Conservation (phyloP, 2,329 filamentous ascomycete genomes). For the Metarhizium sp. region DNA sequence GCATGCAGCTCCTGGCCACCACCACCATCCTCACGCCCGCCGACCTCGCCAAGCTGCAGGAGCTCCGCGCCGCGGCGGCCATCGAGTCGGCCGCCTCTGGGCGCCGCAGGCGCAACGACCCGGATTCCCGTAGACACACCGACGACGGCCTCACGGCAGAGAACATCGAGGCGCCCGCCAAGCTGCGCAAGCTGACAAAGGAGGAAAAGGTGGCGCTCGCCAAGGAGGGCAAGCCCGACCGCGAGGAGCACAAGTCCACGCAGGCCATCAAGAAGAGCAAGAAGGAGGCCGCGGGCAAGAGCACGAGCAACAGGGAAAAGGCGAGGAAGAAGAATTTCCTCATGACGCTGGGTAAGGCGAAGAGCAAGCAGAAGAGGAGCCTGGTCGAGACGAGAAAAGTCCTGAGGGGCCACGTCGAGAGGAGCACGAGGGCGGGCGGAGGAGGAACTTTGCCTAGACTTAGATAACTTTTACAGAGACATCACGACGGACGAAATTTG, state of each 20-base stretch:
- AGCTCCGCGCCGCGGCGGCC: slow-evolving; percentile 67
- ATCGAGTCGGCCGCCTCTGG: slow-evolving; percentile 53
- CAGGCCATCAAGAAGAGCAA: slow-evolving; percentile 77
- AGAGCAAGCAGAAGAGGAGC: slow-evolving; percentile 90
- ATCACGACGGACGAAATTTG: too few species aligned
- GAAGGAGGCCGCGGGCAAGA: slow-evolving; percentile 86
- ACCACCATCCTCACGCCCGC: slow-evolving; percentile 91
- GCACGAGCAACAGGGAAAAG: slow-evolving; percentile 96
- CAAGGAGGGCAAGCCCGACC: slow-evolving; percentile 69
- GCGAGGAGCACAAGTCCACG: slow-evolving; percentile 75
- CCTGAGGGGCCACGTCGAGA: slow-evolving; percentile 70
- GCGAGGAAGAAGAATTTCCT: slow-evolving; percentile 95
- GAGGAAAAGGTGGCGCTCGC: slow-evolving; percentile 82
- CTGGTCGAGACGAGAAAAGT: slow-evolving; percentile 76
- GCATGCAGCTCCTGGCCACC: slow-evolving; percentile 71
- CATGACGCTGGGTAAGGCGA: slow-evolving; percentile 96
- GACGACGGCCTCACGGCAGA: slow-evolving; percentile 87
- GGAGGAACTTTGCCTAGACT: slow-evolving; percentile 48
- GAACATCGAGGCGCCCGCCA: slow-evolving; percentile 81
- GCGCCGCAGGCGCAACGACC: slow-evolving; percentile 36
- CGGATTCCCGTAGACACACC: slow-evolving; percentile 49
- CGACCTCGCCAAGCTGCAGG: slow-evolving; percentile 87
- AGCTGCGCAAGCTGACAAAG: slow-evolving; percentile 75
- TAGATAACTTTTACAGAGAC: background rate
- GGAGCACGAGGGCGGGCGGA: slow-evolving; percentile 78